Evolutionary conservation across 2,329 filamentous ascomycete species (phyloP).

Genomic region (Canariomyces notabilis): DNA sequence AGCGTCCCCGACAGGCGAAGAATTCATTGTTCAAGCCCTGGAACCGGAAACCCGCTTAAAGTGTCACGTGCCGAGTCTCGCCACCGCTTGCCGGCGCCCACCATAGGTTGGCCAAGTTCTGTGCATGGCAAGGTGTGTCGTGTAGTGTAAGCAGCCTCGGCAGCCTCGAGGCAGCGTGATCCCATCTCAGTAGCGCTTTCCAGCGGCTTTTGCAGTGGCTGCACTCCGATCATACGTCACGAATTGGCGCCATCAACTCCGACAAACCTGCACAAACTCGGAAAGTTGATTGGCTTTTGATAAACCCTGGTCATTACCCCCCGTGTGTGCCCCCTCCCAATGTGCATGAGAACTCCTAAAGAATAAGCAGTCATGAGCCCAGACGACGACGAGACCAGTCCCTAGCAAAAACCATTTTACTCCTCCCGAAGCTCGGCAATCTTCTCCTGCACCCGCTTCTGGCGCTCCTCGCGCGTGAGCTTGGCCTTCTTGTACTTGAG

Average conservation of each 20-base stretch:
- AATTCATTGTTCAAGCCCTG: too few relatives aligned
- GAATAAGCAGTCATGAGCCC: slow-evolving; percentile 25
- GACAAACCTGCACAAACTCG: slow-evolving; percentile 5
- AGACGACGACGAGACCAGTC: slow-evolving; percentile 18
- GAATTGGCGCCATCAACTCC: neutral
- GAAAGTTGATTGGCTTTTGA: slow-evolving; percentile 27
- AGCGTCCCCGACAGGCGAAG: too few relatives aligned
- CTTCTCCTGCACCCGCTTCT: slow-evolving; percentile 79
- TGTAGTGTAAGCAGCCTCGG: too few relatives aligned
- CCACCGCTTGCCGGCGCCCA: too few relatives aligned
- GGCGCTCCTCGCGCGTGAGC: slow-evolving; percentile 78
- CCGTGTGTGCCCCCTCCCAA: slow-evolving; percentile 12
- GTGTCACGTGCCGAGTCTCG: too few relatives aligned
- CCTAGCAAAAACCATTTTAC: slow-evolving; percentile 29
- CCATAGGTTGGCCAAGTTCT: too few relatives aligned
- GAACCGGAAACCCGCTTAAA: too few relatives aligned
- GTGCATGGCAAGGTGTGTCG: too few relatives aligned
- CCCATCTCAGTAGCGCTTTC: neutral
- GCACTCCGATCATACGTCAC: neutral
- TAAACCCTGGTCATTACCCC: slow-evolving; percentile 26
- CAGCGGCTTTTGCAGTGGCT: neutral
- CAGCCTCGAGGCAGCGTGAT: too few relatives aligned
- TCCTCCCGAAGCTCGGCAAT: slow-evolving; percentile 71
- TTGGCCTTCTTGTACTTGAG: slow-evolving; percentile 79
- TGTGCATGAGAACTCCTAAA: slow-evolving; percentile 24